phyloP scores from a whole-genome alignment of 192 early-diverging fungal species.

The Mortierella claussenii region DNA sequence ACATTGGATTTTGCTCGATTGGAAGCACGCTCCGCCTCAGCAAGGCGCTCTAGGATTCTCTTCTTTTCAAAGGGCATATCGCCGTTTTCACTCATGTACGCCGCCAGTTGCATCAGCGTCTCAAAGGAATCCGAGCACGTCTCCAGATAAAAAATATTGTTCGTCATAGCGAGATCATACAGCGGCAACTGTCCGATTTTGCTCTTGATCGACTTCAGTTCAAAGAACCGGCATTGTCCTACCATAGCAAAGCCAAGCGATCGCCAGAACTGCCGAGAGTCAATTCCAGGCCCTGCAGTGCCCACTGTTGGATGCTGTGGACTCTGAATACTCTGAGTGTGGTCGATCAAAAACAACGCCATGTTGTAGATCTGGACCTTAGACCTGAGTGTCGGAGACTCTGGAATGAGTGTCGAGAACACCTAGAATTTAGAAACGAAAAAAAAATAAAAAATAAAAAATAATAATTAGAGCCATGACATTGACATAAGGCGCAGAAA shows the following conservation, averaged over 20 bases:
- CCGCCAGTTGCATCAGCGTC: slow-evolving; percentile 61
- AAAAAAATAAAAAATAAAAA: too few relatives aligned
- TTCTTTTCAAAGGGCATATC: slow-evolving; percentile 49
- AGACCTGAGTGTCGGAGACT: slow-evolving; percentile 68
- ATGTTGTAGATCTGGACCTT: slow-evolving; percentile 62
- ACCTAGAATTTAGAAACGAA: too few relatives aligned
- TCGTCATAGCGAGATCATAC: slow-evolving; percentile 64
- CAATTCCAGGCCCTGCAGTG: slow-evolving; percentile 11
- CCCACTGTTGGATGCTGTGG: slow-evolving; percentile 33
- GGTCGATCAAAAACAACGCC: slow-evolving; percentile 63
- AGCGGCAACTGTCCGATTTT: slow-evolving; percentile 36
- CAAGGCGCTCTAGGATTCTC: slow-evolving; percentile 24
- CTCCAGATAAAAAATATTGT: slow-evolving; percentile 69
- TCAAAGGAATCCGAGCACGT: slow-evolving; percentile 76
- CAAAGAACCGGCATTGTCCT: slow-evolving; percentile 46
- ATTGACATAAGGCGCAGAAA: too few relatives aligned
- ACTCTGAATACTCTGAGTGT: slow-evolving; percentile 40
- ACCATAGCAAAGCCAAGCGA: slow-evolving; percentile 26
- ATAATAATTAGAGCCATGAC: too few relatives aligned
- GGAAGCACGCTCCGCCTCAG: slow-evolving; percentile 31
- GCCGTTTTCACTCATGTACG: slow-evolving; percentile 55
- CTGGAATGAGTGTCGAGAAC: slow-evolving; percentile 65
- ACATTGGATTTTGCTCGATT: slow-evolving; percentile 46
- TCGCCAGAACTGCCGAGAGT: slow-evolving; percentile 42
- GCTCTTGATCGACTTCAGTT: slow-evolving; percentile 43